Evolutionary conservation across 805 yeast genomes (phyloP), one percentile per base, ranked within the genome.

Genomic region (Huiozyma sinensis): DNA sequence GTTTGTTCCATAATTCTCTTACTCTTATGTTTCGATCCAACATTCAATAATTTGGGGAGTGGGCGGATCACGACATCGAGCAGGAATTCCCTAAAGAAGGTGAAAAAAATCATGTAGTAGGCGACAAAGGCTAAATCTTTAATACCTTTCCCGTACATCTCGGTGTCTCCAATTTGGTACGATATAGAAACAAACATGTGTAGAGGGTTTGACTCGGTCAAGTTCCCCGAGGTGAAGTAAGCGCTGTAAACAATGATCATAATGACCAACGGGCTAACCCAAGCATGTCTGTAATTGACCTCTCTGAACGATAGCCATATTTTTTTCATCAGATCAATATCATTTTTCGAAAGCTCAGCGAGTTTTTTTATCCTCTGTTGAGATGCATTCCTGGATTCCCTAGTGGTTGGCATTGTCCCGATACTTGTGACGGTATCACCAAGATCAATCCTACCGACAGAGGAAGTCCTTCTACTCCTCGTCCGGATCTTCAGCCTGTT

Each of bases 1-100:
- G 88, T 73, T 68, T 92, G 98, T 65, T 92, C 98, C 81, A 86
- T 78, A 65, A 89, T 88, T 63, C 98, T 76, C 49, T 75, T 76
- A 38, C 77, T 61, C 63, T 85, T 89, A 13, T 70, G 69, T 4
- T 48, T 44, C 24, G 64, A 63, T 4, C 69, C 67, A 47, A 70
- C 73, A 73, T 73, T 0, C 44, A 66, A 66, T 34, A 51, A 67
- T 33, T 85, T 57, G 1, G 96, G 90, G 33, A 85, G 48, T 7
- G 97, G 97, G 53, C 72, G 72, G 46, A 92, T 75, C 1, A 87
- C 55, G 30, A 76, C 69, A 61, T 88, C 88, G 97, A 92, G 87
- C 51, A 77, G 58, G 58, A 92, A 90, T 64, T 92, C 98, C 56
- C 98, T 77, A 50, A 77, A 69, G 60, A 90, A 92, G 0, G 96